Evolutionary conservation across 2,329 filamentous ascomycete species (phyloP), one percentile per base, ranked within the genome.

Genomic region (Verticillium nonalfalfae): DNA sequence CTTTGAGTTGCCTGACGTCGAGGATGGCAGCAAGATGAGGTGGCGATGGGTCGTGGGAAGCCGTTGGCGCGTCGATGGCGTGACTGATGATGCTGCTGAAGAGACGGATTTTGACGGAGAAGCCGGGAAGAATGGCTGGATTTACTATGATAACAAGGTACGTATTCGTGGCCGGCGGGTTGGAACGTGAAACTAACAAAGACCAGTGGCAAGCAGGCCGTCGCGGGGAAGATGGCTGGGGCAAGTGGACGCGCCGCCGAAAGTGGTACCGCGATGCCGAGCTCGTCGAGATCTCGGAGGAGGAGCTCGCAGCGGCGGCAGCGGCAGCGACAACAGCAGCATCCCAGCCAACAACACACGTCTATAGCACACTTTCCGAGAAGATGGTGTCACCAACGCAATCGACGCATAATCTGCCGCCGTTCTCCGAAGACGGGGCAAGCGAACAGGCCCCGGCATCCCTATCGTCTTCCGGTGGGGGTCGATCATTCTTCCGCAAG

Each of bases 231-330:
- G 95, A 99, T 69, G 91, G 93, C 59, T 99, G 95, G 95, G 91
- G 91, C 50, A 87, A 92, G 61, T 99, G 96, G 82, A 99, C 95
- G 0, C 86, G 95, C 14, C 86, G 95, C 26, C 81, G 95, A 64
- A 97, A 98, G 76, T 99, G 95, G 95, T 95, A 92, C 71, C 90
- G 95, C 45, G 95, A 98, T 71, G 95, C 95, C 10, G 95, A 99
- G 76, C 84, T 99, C 3, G 91, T 97, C 38, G 95, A 99, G 71
- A 78, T 89, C 70, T 59, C 66, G 9, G 74, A 72, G n/a, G 5
- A 50, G 4, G 63, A 60, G 6, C 31, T 52, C 6, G 59, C 63
- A 15, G 60, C 59, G 52, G 54, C 59, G 34, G 31, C 60, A 5
- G 59, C 63, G 18, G 60, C 59, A 56, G 54, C 59, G 34, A 21